Conservation (phyloP, 768 basidiomycete genomes). For the Agaricus blazei region DNA sequence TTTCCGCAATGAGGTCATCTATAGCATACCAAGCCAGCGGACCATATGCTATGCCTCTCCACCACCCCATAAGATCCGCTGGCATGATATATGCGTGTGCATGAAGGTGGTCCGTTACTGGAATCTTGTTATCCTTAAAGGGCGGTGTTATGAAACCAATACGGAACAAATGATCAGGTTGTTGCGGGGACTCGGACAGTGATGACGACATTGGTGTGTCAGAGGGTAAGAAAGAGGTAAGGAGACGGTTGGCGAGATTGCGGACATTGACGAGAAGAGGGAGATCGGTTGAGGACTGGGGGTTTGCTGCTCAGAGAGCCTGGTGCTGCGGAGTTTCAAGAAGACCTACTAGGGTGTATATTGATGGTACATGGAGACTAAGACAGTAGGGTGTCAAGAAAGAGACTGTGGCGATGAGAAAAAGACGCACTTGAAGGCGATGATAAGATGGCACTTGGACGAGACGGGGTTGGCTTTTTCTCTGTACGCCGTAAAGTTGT, state of each 20-base stretch:
- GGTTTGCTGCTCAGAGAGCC: constrained; percentile 5
- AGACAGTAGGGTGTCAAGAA: constrained; percentile 5
- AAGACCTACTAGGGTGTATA: constrained; percentile 62
- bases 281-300: constrained; percentile 68
- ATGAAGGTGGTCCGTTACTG: constrained; percentile 76
- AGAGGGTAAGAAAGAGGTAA: constrained; percentile 39
- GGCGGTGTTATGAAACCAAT: constrained; percentile 80
- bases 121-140: constrained; percentile 73
- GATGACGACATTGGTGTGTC: constrained; percentile 31
- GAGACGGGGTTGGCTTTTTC: constrained; percentile 69
- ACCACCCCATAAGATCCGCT: constrained; percentile 68
- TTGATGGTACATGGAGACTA: constrained; percentile 75
- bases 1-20: constrained; percentile 78
- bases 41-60: constrained; percentile 62
- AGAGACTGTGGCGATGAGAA: constrained; percentile 4
- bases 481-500: constrained; percentile 70
- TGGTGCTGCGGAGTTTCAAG: constrained; percentile 3
- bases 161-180: constrained; percentile 37
- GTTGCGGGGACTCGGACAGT: constrained; percentile 25
- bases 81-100: constrained; percentile 68
- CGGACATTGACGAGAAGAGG: constrained; percentile 64
- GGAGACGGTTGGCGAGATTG: constrained; percentile 51
- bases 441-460: constrained; percentile 64
- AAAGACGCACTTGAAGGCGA: constrained; percentile 67
- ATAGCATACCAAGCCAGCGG: constrained; percentile 71